Conservation (phyloP, 2,329 filamentous ascomycete genomes). For the Penicillium sp. region DNA sequence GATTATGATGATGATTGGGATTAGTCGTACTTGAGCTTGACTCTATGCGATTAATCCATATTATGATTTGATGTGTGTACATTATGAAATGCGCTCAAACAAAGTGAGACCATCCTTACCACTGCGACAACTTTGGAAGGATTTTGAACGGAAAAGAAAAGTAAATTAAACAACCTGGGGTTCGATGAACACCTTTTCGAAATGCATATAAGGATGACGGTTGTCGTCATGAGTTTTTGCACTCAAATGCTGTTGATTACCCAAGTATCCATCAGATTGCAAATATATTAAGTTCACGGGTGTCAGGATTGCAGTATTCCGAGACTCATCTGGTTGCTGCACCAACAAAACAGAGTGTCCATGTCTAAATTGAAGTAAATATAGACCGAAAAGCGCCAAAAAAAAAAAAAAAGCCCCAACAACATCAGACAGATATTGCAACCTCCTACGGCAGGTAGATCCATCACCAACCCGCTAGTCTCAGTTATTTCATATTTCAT, state of each 20-base stretch:
- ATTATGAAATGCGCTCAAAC: conserved; percentile 19
- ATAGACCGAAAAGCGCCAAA: background rate
- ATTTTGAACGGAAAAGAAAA: background rate
- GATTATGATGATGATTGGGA: conserved; percentile 60
- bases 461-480: conserved; percentile 1
- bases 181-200: background rate
- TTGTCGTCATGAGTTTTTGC: background rate
- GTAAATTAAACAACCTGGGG: background rate
- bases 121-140: background rate
- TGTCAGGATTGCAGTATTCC: background rate
- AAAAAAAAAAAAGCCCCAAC: background rate
- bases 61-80: conserved; percentile 22
- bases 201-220: background rate
- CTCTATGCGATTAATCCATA: conserved; percentile 6
- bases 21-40: conserved; percentile 32
- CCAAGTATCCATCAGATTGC: background rate
- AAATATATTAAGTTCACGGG: background rate
- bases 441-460: background rate
- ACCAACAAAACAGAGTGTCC: background rate
- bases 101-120: background rate
- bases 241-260: background rate
- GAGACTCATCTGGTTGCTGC: background rate
- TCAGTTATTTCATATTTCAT: background rate
- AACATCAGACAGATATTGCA: background rate
- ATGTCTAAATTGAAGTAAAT: background rate